These are phyloP conservation scores for Musa schizocarpa DNA, from an alignment of 176 grass and related monocot species.

Conservation along the genomic window DNA sequence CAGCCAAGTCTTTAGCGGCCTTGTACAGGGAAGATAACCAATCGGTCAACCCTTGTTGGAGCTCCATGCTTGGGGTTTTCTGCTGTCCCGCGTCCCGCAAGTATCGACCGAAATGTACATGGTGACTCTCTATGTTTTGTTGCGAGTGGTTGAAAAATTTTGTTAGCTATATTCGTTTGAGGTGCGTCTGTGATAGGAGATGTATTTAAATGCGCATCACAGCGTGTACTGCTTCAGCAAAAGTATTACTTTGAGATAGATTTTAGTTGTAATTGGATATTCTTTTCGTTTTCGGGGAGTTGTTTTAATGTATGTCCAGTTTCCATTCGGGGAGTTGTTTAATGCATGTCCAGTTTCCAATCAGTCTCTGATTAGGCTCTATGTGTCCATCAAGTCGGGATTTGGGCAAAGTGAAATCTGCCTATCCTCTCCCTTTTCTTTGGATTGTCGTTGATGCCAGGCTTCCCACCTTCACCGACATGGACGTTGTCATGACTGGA, in stretches of 20 bases:
- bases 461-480: too few relatives aligned
- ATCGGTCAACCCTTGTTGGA: background rate
- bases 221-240: background rate
- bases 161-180: background rate
- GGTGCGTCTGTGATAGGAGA: background rate
- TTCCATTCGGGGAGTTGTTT: too few relatives aligned
- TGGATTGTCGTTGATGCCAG: too few relatives aligned
- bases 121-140: background rate
- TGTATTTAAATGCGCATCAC: background rate
- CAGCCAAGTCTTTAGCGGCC: constrained; percentile 93
- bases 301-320: too few relatives aligned
- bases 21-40: constrained; percentile 83
- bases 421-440: too few relatives aligned
- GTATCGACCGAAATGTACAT: background rate
- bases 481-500: too few relatives aligned
- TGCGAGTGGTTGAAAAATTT: background rate
- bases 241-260: background rate
- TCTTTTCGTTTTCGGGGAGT: too few relatives aligned
- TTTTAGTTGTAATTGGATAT: too few relatives aligned
- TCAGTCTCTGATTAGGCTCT: too few relatives aligned
- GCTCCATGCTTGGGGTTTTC: background rate
- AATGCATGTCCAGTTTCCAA: too few relatives aligned
- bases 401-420: too few relatives aligned
- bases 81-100: background rate
- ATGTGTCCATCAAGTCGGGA: too few relatives aligned